Percentiles rank a stretch among this genome's conserved stretches.
phyloP scores from a whole-genome alignment of 2,329 filamentous ascomycete species.

The Geosmithia flava region DNA sequence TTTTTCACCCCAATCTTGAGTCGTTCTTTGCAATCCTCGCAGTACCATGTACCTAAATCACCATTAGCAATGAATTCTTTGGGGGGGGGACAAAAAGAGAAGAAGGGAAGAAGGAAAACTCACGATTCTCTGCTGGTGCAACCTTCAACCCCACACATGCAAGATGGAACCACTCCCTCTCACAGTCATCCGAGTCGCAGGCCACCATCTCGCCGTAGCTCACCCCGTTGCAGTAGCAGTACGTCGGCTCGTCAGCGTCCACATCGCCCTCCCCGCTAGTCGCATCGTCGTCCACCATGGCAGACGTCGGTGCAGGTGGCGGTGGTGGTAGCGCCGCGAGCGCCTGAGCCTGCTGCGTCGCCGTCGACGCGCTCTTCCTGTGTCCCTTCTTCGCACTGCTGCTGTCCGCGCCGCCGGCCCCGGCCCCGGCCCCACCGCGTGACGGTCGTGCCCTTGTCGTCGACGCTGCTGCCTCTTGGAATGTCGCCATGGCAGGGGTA shows the following conservation, averaged over 20 bases:
- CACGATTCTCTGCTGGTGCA: conserved; percentile 64
- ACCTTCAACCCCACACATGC: conserved; percentile 70
- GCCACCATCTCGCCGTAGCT: conserved; percentile 80
- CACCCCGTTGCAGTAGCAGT: conserved; percentile 70
- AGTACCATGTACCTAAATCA: conserved; percentile 64
- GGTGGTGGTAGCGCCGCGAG: conserved; percentile 11
- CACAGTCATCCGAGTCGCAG: conserved; percentile 62
- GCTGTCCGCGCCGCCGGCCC: conserved; percentile 25
- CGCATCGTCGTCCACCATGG: conserved; percentile 13
- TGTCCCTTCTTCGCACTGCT: conserved; percentile 39
- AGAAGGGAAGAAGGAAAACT: conserved; percentile 19
- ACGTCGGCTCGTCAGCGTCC: conserved; percentile 59
- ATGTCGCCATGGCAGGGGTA: conserved; percentile 47
- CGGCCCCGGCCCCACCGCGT: conserved; percentile 11
- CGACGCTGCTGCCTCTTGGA: conserved; percentile 43
- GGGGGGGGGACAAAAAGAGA: conserved; percentile 4
- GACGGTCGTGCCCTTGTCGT: conserved; percentile 20
- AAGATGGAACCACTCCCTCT: conserved; percentile 73
- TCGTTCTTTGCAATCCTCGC: conserved; percentile 63
- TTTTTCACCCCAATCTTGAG: conserved; percentile 45
- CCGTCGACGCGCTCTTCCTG: conserved; percentile 34
- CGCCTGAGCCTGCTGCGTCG: conserved; percentile 17
- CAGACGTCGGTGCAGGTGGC: conserved; percentile 17
- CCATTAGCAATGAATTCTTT: conserved; percentile 10
- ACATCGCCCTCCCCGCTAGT: conserved; percentile 40